Percentiles rank a stretch among this genome's conserved stretches.
phyloP scores from a whole-genome alignment of 352 stramenopile genomes.

The Phytophthora fragariaefolia region DNA sequence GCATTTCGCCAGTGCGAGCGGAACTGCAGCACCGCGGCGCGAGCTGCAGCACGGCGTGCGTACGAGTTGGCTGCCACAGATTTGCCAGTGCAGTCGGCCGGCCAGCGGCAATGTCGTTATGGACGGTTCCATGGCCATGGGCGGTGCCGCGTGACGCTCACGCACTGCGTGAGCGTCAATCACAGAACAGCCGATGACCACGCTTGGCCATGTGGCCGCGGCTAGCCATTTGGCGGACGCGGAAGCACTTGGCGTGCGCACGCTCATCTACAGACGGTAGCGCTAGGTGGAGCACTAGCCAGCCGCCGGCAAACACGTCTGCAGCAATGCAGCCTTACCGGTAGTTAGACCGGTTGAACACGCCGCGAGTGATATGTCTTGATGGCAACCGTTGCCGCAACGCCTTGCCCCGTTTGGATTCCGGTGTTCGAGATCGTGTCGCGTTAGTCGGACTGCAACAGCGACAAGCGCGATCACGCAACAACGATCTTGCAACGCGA shows the following conservation, averaged over 20 bases:
- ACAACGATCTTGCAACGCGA: background rate
- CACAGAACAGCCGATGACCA: background rate
- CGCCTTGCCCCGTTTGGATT: no score
- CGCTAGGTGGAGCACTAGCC: no score
- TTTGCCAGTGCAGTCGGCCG: no score
- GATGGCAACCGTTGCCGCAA: no score
- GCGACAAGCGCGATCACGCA: background rate
- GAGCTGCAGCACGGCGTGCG: background rate
- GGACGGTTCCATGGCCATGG: no score
- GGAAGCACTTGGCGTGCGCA: background rate
- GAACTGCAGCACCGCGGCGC: background rate
- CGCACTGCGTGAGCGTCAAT: background rate
- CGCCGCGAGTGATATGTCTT: no score
- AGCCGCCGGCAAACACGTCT: no score
- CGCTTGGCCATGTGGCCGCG: background rate
- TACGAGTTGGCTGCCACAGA: background rate
- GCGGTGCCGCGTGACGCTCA: no score
- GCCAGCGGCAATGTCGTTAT: no score
- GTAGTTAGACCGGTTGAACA: no score
- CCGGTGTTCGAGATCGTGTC: background rate
- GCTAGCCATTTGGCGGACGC: background rate
- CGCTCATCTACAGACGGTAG: background rate
- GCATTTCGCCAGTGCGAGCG: background rate
- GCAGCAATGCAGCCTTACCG: no score
- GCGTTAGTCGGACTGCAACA: conserved; percentile 1